phyloP scores from a whole-genome alignment of 257 asterid genomes.

The Buddleja alternifolia region DNA sequence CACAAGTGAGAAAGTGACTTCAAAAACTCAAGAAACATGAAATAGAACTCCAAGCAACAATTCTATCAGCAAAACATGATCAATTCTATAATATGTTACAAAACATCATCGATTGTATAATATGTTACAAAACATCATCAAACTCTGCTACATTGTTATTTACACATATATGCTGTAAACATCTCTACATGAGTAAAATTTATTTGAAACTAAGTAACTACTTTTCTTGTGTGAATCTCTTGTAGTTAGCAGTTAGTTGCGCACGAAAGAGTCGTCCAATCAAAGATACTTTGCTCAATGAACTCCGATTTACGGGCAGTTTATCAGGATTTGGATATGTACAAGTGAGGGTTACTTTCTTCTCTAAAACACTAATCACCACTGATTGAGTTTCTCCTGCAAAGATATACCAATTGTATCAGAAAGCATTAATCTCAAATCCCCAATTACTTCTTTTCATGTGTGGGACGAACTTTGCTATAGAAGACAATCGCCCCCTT shows the following conservation, averaged over 20 bases:
- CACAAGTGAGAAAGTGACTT: no score
- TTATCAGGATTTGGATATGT: constrained; percentile 34
- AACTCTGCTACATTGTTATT: constrained; percentile 2
- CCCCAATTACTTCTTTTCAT: no score
- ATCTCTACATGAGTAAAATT: neutral
- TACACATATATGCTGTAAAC: constrained; percentile 20
- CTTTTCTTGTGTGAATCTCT: neutral
- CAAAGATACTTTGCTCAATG: constrained; percentile 38
- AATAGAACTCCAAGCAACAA: neutral
- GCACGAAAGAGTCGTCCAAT: constrained; percentile 43
- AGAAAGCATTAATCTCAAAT: no score
- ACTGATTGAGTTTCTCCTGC: constrained; percentile 78
- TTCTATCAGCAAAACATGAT: neutral
- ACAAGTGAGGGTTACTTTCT: constrained; percentile 74
- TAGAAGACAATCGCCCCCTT: no score
- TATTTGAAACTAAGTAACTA: neutral
- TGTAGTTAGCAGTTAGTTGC: constrained; percentile 33
- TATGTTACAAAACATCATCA: neutral
- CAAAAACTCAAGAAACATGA: neutral
- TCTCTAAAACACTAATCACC: constrained; percentile 70
- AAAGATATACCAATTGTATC: constrained; percentile 2
- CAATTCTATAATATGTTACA: neutral
- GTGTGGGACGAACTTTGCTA: no score
- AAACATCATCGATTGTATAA: neutral
- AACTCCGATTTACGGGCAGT: constrained; percentile 29